Base-by-base conservation (phyloP, 306 rosid genomes). In the Cicer cuneatum region DNA sequence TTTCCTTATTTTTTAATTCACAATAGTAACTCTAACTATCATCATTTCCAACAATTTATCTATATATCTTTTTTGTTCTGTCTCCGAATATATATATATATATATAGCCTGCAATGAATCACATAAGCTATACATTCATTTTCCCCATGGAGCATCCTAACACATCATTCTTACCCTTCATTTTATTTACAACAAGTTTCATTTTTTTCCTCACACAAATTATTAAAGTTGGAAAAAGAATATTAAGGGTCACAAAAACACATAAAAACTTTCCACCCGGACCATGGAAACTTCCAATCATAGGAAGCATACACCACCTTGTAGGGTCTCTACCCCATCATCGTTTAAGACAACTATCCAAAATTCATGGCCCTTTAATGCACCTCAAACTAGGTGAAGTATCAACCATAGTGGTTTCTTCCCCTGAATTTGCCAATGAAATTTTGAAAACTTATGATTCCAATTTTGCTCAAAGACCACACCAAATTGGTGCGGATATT, bases 351-450 rank as follows among this genome's bases (percentile, higher is more conserved):
- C 19, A 80, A 8, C 58, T 88, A 19, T 73, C 89, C n/a, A 29
- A 70, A 7, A 75, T 54, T 11, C 14, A 82, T 80, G 91, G 91
- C 9, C 85, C 91, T 39, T 48, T 87, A 0, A 87, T 87, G 91
- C 85, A 83, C 57, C 58, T 88, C 0, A 60, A 77, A 13, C 80
- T 80, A 37, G 84, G 82, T 19, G 71, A 76, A 18, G 56, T 68
- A 39, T 71, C 88, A 10, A 43, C 66, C 45, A 46, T 69, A 9
- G 57, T 82, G 7, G 75, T 82, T 6, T 85, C 89, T 47, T 79
- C 85, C 0, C 79, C 89, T 6, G 72, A 80, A 69, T 49, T 80
- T 38, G 86, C 86, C 33, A 59, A 59, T 13, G 69, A 79, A 15
- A 69, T 85, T 14, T 7, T 85, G 39, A 80, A 66, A 61, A 78